Conservation (phyloP, 768 basidiomycete genomes). For the Rickenella mellea region DNA sequence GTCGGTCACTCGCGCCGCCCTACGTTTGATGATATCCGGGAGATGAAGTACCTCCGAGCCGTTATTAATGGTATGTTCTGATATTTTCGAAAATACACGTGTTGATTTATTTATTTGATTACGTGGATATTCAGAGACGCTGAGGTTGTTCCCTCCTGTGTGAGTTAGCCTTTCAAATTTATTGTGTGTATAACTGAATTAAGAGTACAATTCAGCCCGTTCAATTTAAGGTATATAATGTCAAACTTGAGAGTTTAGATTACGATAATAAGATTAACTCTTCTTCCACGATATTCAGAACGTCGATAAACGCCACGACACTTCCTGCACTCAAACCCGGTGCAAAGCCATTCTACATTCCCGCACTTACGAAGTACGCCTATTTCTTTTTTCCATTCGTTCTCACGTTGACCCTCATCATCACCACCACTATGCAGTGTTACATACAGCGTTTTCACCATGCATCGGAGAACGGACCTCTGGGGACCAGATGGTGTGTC, state of each 20-base stretch:
- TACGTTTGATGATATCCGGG: conserved; percentile 14
- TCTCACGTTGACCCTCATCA: background rate
- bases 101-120: background rate
- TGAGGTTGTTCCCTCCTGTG: conserved; percentile 16
- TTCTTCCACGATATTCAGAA: too few species aligned
- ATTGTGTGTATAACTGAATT: background rate
- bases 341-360: conserved; percentile 22
- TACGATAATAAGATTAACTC: too few species aligned
- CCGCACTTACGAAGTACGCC: conserved; percentile 19
- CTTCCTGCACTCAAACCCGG: background rate
- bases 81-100: background rate
- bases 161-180: background rate
- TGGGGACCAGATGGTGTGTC: conserved; percentile 11
- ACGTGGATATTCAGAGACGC: conserved; percentile 15
- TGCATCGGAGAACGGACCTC: conserved; percentile 6
- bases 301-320: background rate
- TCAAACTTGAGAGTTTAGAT: too few species aligned
- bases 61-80: conserved; percentile 24
- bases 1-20: conserved; percentile 11
- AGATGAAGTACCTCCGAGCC: conserved; percentile 23
- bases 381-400: background rate
- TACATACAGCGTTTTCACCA: conserved; percentile 4
- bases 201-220: background rate
- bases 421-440: background rate
- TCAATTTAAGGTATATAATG: conserved; percentile 4